A percentile compares a stretch with the other conserved stretches of the same genome.
Conservation (phyloP, 768 basidiomycete species). For the Russula sp. region DNA sequence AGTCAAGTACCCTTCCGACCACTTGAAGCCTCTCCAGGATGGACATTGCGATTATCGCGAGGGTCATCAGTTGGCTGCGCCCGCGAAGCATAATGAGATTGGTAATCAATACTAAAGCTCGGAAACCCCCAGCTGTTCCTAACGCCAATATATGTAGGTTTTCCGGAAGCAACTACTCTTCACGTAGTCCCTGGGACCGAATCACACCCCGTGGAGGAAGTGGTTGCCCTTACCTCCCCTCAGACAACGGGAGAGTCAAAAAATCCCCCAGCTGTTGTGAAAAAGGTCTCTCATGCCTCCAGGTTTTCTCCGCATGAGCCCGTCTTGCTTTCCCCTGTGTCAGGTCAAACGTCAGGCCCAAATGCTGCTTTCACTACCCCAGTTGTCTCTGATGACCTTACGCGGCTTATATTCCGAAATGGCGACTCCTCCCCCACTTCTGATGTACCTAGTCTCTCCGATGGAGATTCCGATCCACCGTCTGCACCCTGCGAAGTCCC, state of each 20-base stretch:
- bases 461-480: conserved; percentile 25
- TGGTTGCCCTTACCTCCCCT: neutral
- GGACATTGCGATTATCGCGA: conserved; percentile 7
- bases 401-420: conserved; percentile 12
- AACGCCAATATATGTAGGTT: conserved; percentile 9
- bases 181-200: conserved; percentile 2
- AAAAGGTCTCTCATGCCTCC: neutral
- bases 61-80: neutral
- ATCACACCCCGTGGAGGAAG: neutral
- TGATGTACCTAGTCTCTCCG: conserved; percentile 28
- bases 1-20: conserved; percentile 11
- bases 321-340: neutral
- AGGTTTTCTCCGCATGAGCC: neutral
- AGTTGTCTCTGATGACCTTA: conserved; percentile 10
- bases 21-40: neutral
- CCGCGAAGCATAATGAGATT: conserved; percentile 6
- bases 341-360: neutral
- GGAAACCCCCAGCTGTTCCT: neutral
- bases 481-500: conserved; percentile 24
- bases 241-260: neutral
- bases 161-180: neutral
- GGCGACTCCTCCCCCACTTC: conserved; percentile 15
- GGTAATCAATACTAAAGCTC: conserved; percentile 13
- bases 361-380: neutral
- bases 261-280: neutral